These are phyloP conservation scores for Russula vinacea DNA, from an alignment of 768 basidiomycete genomes.

Conservation along the genomic window DNA sequence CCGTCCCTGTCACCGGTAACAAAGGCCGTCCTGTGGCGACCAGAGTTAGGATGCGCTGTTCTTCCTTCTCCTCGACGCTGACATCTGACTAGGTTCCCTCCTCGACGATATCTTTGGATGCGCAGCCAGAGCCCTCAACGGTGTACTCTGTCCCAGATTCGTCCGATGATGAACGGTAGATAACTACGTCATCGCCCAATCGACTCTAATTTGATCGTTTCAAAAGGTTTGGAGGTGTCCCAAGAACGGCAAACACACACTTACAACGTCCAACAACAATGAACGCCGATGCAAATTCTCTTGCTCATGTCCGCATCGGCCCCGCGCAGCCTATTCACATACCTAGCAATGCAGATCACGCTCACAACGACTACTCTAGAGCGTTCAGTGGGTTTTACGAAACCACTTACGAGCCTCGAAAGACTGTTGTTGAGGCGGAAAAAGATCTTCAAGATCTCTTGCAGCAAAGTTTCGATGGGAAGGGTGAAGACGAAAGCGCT, in stretches of 20 bases:
- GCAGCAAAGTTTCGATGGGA: conserved; percentile 54
- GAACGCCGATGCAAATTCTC: conserved; percentile 13
- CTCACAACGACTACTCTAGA: conserved; percentile 15
- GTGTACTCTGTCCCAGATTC: conserved; percentile 20
- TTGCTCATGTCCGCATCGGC: conserved; percentile 2
- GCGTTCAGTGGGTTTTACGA: conserved; percentile 35
- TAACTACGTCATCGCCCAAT: background rate
- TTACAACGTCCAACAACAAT: background rate
- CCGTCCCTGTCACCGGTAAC: background rate
- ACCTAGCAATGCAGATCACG: conserved; percentile 22
- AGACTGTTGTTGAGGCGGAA: conserved; percentile 59
- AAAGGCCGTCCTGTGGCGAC: conserved; percentile 5
- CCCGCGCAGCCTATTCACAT: conserved; percentile 26
- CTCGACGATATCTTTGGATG: conserved; percentile 16
- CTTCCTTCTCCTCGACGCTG: background rate
- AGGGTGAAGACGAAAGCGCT: conserved; percentile 47
- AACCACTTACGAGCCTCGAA: conserved; percentile 35
- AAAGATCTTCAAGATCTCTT: conserved; percentile 76
- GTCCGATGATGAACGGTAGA: conserved; percentile 31
- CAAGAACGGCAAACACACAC: background rate
- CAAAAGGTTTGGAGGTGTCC: background rate
- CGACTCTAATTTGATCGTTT: background rate
- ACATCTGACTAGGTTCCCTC: conserved; percentile 11
- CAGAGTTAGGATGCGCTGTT: background rate
- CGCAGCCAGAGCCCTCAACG: background rate